phyloP scores from a whole-genome alignment of 805 yeast genomes.

The Candida sphagnicola region DNA sequence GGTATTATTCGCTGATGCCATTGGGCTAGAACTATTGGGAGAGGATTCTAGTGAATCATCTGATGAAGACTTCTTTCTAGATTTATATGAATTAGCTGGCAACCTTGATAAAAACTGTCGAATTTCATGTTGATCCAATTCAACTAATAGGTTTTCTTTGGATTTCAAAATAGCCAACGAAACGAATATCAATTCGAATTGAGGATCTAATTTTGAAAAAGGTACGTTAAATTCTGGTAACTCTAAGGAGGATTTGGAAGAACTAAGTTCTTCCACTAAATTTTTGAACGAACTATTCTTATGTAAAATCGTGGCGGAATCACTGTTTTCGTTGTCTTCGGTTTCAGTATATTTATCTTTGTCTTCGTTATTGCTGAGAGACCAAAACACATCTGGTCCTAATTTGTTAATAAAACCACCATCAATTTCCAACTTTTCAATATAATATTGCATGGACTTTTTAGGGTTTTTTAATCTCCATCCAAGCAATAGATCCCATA shows the following conservation, averaged over 20 bases:
- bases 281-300: slow-evolving; percentile 24
- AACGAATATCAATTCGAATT: slow-evolving; percentile 69
- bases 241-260: slow-evolving; percentile 10
- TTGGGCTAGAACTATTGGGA: neutral
- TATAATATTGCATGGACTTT: slow-evolving; percentile 24
- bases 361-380: slow-evolving; percentile 16
- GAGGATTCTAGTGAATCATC: slow-evolving; percentile 7
- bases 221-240: slow-evolving; percentile 23
- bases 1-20: slow-evolving; percentile 1
- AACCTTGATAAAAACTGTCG: slow-evolving; percentile 66
- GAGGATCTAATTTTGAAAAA: slow-evolving; percentile 65
- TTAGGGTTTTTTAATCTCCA: slow-evolving; percentile 50
- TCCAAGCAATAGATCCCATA: slow-evolving; percentile 86
- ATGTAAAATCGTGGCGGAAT: slow-evolving; percentile 1
- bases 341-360: slow-evolving; percentile 9
- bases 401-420: slow-evolving; percentile 29
- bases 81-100: slow-evolving; percentile 42
- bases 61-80: slow-evolving; percentile 1
- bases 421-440: slow-evolving; percentile 28
- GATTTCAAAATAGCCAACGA: slow-evolving; percentile 77
- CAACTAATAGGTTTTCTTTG: slow-evolving; percentile 72
- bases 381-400: slow-evolving; percentile 67
- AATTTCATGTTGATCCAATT: slow-evolving; percentile 87
- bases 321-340: neutral
- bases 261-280: slow-evolving; percentile 25